Conservation (phyloP, 2,329 filamentous ascomycete genomes). For the Thyridium curvatum region DNA sequence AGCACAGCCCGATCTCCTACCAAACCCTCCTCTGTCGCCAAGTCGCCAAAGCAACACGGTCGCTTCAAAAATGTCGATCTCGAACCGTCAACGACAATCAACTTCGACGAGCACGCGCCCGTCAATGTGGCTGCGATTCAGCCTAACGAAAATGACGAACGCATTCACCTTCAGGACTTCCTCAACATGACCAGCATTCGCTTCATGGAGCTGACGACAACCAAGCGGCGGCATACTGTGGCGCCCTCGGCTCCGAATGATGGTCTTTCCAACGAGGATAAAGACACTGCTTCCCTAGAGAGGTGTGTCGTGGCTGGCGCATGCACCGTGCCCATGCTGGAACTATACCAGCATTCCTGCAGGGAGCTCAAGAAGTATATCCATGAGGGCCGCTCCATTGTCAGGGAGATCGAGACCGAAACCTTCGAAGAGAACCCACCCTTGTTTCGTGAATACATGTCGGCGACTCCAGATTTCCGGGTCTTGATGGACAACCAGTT, state of each 20-base stretch:
- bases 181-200: conserved; percentile 92
- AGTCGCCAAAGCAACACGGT: conserved; percentile 50
- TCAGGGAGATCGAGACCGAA: conserved; percentile 84
- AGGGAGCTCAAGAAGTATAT: conserved; percentile 97
- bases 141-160: conserved; percentile 47
- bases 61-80: conserved; percentile 49
- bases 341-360: conserved; percentile 91
- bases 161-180: conserved; percentile 85
- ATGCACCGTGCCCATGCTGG: conserved; percentile 86
- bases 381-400: conserved; percentile 81
- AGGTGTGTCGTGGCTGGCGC: conserved; percentile 81
- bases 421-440: conserved; percentile 86
- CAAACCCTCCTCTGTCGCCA: conserved; percentile 31
- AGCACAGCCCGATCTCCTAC: conserved; percentile 40
- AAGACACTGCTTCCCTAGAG: conserved; percentile 58
- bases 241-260: conserved; percentile 46
- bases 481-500: conserved; percentile 92
- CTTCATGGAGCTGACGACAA: conserved; percentile 98
- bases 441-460: conserved; percentile 86
- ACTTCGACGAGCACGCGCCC: conserved; percentile 12
- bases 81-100: conserved; percentile 35
- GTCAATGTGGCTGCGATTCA: conserved; percentile 34
- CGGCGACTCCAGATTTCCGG: conserved; percentile 76
- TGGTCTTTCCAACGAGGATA: conserved; percentile 24
- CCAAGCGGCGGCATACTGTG: conserved; percentile 81